These are phyloP conservation scores for Tetradesmus lagerheimii DNA, from an alignment of 139 green algal genomes.

Conservation along the genomic window DNA sequence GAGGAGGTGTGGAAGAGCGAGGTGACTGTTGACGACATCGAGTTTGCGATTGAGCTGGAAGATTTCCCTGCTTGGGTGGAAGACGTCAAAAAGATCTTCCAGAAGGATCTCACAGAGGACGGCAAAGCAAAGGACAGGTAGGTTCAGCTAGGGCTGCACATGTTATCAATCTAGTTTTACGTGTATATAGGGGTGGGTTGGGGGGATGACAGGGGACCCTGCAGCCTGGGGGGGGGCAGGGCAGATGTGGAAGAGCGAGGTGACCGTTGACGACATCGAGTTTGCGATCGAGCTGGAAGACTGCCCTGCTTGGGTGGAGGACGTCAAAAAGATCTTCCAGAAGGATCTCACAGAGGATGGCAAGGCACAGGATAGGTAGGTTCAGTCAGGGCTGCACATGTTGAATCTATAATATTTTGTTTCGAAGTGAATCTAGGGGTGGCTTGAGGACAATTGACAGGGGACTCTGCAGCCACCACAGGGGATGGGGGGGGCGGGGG, in stretches of 20 bases:
- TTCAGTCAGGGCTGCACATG: neutral
- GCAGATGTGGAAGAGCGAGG: no score
- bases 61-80: slow-evolving; percentile 33
- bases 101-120: slow-evolving; percentile 14
- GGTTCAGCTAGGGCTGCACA: neutral
- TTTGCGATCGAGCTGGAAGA: slow-evolving; percentile 37
- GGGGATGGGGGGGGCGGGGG: no score
- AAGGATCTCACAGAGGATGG: slow-evolving; percentile 27
- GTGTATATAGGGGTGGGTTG: no score
- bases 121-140: slow-evolving; percentile 24
- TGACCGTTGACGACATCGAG: neutral
- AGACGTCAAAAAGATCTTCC: slow-evolving; percentile 33
- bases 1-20: no score
- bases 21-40: neutral
- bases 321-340: slow-evolving; percentile 30
- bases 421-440: no score
- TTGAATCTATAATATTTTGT: no score
- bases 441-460: no score
- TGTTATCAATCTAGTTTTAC: no score
- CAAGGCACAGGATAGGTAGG: slow-evolving; percentile 19
- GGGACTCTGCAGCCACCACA: no score
- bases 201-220: no score
- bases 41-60: slow-evolving; percentile 32
- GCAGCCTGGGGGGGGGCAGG: no score
- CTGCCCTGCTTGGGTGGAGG: slow-evolving; percentile 32